Base-by-base conservation (phyloP, 1,284 basidiomycete species). In the Pascua guehoae region DNA sequence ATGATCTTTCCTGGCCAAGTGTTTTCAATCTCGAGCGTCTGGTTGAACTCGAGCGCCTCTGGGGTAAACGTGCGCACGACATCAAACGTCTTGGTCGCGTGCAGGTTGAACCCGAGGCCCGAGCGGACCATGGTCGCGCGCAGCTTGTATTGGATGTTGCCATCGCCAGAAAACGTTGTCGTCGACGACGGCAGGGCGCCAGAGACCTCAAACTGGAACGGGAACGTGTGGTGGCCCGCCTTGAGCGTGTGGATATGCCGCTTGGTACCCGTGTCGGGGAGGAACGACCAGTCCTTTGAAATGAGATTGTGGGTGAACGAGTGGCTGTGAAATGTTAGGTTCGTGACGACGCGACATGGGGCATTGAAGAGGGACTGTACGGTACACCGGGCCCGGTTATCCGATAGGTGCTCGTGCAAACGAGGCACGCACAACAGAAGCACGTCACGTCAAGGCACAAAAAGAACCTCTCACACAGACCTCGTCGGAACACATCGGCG, bases 1-100 rank as follows among this genome's bases (percentile, higher is more conserved):
- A 92, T 92, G 73, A 94, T 79, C 78, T 95, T 97, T 42, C 88
- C 88, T 0, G 93, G 92, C 93, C 93, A 97, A 12, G 91, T 93
- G 75, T 94, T 95, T 76, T 95, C 91, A 53, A 82, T 81, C 75
- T 97, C 93, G 58, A 95, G 83, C 1, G 91, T 92, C 74, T 96
- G 92, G 70, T 91, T 92, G 79, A 91, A 96, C 76, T 96, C 93
- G 66, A 95, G 83, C 1, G 92, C 88, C 63, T 94, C 91, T 3
- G 84, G 75, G 7, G 85, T 81, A 67, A 91, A 88, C 3, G 86
- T 85, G 56, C 91, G 85, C 49, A 88, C 68, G 61, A 96, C 79
- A 58, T 81, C 79, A 56, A 96, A 83, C 12, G 85, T 83, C 47
- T 80, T 77, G 49, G 81, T 77, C 2, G 84, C 79, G 53, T 86